Conservation (phyloP, 139 green algal genomes). For the Chlorella sp. region DNA sequence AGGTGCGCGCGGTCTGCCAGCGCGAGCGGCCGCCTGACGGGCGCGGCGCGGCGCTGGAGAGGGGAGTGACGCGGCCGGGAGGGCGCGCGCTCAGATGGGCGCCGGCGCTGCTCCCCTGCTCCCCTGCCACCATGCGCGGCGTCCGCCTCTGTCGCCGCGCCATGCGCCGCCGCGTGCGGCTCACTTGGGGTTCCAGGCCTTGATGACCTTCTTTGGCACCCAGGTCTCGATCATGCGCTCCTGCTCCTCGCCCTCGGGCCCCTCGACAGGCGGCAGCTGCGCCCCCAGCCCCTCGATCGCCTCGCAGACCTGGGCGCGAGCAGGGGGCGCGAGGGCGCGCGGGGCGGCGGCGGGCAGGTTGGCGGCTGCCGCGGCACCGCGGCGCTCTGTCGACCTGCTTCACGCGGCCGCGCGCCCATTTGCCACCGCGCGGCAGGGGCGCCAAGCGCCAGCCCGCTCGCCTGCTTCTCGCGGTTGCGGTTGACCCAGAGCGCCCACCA, state of each 20-base stretch:
- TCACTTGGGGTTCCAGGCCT: slow-evolving; percentile 11
- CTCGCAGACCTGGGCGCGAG: not conserved
- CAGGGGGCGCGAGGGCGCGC: too few relatives aligned
- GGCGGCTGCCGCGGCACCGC: not conserved
- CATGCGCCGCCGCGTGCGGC: too few relatives aligned
- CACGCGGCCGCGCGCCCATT: not conserved
- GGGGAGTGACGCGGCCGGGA: not conserved
- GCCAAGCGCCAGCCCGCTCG: not conserved
- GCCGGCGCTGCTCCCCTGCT: not conserved
- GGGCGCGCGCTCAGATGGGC: not conserved
- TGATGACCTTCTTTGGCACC: not conserved
- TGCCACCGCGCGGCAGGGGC: not conserved
- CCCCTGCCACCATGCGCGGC: too few relatives aligned
- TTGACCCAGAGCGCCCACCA: slow-evolving; percentile 7
- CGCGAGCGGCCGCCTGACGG: not conserved
- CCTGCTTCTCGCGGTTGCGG: not conserved
- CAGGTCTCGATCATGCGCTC: not conserved
- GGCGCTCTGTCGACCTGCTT: not conserved
- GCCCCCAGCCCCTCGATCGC: not conserved
- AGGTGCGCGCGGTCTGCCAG: not conserved
- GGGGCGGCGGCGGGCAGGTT: not conserved
- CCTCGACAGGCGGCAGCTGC: not conserved
- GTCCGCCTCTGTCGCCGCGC: too few relatives aligned
- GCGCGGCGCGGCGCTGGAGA: not conserved
- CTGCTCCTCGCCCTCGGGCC: not conserved